Evolutionary conservation across 495 filamentous ascomycete genomes (phyloP), one percentile per base, ranked within the genome.

Genomic region (Entonaema liquescens): DNA sequence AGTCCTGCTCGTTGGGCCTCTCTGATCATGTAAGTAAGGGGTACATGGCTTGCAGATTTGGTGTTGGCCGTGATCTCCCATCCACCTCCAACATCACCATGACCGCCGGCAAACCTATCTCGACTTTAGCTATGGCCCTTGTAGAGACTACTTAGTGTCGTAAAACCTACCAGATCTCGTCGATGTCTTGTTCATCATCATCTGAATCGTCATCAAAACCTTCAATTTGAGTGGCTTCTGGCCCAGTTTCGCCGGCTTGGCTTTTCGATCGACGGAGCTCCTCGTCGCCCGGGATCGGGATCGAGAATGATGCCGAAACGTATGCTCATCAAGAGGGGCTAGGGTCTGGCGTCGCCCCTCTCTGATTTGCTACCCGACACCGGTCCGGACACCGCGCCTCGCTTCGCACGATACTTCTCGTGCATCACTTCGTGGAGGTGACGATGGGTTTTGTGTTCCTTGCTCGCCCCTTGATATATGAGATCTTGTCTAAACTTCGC

Each of bases 71-170:
- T 67, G 4, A 90, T 78, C 59, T 89, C 88, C 93, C 93, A 97
- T 1, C 93, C 93, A 23, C 93, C 93, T 15, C 93, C 93, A 29
- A 96, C 89, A 68, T 96, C 93, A 9, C 87, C 92, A 72, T 96
- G 93, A 35, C 89, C 88, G 40, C 93, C 93, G 0, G 91, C 85
- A 75, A 95, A 96, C 75, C 75, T 77, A 23, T 19, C 13, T 21
- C 1, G 8, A 13, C 5, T 26, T 72, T 58, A 67, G 71, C 15
- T 42, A 8, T 5, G 35, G 6, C 35, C 23, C 5, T 31, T 15
- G 8, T 33, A 36, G 2, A 3, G 8, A 19, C 35, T 35, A 17
- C 29, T 23, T 19, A n/a, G 17, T 35, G 11, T 56, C 1, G 12
- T 54, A 8, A 0, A 47, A 62, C 75, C 47, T 42, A 77, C 93